Evolutionary conservation across 352 stramenopile genomes (phyloP).

Genomic region (Phytophthora kernoviae): DNA sequence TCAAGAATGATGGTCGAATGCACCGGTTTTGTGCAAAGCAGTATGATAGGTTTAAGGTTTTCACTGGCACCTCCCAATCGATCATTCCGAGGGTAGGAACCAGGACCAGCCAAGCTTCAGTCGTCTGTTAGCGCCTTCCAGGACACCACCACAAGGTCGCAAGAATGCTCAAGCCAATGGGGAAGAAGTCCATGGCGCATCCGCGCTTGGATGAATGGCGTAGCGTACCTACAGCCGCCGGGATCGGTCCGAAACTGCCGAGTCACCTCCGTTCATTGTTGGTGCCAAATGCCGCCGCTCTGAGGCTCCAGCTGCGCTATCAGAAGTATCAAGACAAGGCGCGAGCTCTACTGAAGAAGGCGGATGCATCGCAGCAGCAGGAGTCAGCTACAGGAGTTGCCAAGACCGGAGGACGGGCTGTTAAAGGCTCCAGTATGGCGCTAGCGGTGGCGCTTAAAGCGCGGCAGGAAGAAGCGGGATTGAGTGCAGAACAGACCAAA

Average conservation of each 20-base stretch:
- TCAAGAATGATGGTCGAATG: too few relatives aligned
- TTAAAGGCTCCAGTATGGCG: slow-evolving; percentile 65
- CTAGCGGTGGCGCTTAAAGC: slow-evolving; percentile 55
- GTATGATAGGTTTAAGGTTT: too few relatives aligned
- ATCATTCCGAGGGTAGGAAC: too few relatives aligned
- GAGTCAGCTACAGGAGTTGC: slow-evolving; percentile 21
- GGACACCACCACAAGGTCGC: not conserved
- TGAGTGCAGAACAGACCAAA: slow-evolving; percentile 10
- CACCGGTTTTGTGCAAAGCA: too few relatives aligned
- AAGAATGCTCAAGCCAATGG: slow-evolving; percentile 52
- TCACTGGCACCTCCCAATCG: too few relatives aligned
- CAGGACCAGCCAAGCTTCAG: too few relatives aligned
- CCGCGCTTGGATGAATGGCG: slow-evolving; percentile 36
- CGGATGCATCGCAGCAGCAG: slow-evolving; percentile 41
- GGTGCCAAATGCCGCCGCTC: slow-evolving; percentile 44
- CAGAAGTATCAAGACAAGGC: slow-evolving; percentile 76
- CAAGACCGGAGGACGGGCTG: slow-evolving; percentile 30
- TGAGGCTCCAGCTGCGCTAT: slow-evolving; percentile 78
- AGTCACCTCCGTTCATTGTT: slow-evolving; percentile 39
- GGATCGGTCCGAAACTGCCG: slow-evolving; percentile 29
- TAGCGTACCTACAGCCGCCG: slow-evolving; percentile 2
- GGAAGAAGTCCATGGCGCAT: slow-evolving; percentile 42
- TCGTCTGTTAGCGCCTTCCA: too few relatives aligned
- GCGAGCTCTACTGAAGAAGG: slow-evolving; percentile 61
- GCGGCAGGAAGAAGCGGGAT: slow-evolving; percentile 30